Conservation (phyloP, 306 rosid species). For the Corylus avellana region DNA sequence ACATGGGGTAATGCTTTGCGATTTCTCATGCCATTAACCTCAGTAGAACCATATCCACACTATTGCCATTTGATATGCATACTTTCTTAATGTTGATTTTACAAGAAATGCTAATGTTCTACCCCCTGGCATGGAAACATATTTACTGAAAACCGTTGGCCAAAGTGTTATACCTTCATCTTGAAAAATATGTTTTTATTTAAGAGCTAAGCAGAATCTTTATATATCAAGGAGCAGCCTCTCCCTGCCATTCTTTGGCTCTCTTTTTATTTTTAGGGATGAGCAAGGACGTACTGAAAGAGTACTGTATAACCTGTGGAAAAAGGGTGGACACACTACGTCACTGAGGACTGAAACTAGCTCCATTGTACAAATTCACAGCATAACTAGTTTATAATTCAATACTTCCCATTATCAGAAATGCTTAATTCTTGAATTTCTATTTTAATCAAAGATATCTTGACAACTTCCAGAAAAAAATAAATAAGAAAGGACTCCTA, state of each 20-base stretch:
- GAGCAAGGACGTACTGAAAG: background rate
- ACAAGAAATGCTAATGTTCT: background rate
- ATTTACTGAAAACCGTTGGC: background rate
- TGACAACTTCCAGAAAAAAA: background rate
- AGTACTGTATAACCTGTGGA: constrained; percentile 3
- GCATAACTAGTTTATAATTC: constrained; percentile 14
- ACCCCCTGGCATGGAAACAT: background rate
- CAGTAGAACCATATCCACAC: background rate
- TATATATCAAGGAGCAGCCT: background rate
- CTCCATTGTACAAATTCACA: constrained; percentile 10
- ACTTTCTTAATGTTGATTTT: background rate
- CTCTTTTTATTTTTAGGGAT: background rate
- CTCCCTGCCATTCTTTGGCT: background rate
- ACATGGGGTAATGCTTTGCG: constrained; percentile 79
- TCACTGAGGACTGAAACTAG: constrained; percentile 11
- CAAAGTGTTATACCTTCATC: background rate
- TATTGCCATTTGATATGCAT: background rate
- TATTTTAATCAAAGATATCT: background rate
- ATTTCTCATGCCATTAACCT: constrained; percentile 7
- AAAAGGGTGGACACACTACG: constrained; percentile 8
- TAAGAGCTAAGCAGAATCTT: constrained; percentile 1
- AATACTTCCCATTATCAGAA: constrained; percentile 18
- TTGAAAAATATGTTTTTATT: constrained; percentile 3
- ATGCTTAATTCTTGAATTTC: constrained; percentile 1
- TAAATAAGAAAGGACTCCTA: background rate